Base-by-base conservation (phyloP, 1,284 basidiomycete species). In the Ceratobasidium papillatum region DNA sequence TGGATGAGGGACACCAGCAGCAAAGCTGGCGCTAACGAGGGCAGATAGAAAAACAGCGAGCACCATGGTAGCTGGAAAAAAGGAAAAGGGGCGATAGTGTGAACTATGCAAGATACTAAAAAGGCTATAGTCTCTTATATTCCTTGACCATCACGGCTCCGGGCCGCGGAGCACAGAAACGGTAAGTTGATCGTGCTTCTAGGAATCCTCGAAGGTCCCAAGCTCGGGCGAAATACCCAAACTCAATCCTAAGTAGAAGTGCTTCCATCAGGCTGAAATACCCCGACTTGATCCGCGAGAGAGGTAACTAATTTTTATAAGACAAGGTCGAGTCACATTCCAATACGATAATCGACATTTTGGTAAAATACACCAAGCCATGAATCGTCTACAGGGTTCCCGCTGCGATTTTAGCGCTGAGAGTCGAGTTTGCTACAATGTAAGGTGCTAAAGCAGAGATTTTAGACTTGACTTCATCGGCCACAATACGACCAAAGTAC, bases 401-500 rank as follows among this genome's bases (percentile, higher is more conserved):
- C 14, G 69, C 56, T 5, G 58, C 56, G 30, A 62, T 72, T 17
- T 49, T 72, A n/a, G 56, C 27, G 25, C 58, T 72, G 25, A 72
- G 41, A 36, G 69, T 62, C 11, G 69, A 45, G 41, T 72, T 62
- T 14, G 69, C 56, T 22, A 52, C 41, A 27, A 72, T 62, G 38
- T 72, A 72, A 36, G 69, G 58, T 4, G 69, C 58, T 32, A 72
- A 36, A 17, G 69, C 69, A 3, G 69, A 45, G 54, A 72, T 34
- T 32, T 51, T 72, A 8, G 56, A 72, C 41, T 59, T 72, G 43
- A 72, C 30, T 30, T 72, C 69, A 22, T 72, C 69, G n/a, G 69
- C 69, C 27, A 72, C 69, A 19, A 72, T 72, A 34, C 69, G 69
- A 5, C 58, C 69, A 49, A 72, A 72, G 30, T 72, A 72, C 5